A percentile compares a stretch with the other conserved stretches of the same genome.
Conservation (phyloP, 2,329 filamentous ascomycete species). For the Sarocladiaceae sp. region DNA sequence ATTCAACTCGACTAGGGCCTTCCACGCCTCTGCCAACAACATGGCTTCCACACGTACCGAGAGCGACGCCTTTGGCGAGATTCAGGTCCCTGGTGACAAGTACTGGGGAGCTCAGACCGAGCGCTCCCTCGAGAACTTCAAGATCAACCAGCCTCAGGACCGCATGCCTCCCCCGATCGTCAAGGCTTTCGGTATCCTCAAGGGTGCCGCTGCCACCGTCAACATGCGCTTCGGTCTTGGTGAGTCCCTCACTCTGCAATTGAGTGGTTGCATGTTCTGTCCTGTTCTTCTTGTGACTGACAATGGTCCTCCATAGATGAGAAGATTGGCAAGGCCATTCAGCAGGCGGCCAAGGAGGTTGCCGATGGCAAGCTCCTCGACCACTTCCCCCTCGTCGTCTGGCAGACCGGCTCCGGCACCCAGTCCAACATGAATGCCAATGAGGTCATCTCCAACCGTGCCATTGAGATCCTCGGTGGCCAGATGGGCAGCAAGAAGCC, state of each 20-base stretch:
- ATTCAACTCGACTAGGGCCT: conserved; percentile 4
- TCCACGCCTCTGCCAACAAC: conserved; percentile 40
- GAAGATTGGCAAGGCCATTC: conserved; percentile 84
- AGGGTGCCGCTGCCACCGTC: conserved; percentile 90
- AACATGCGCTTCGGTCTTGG: conserved; percentile 93
- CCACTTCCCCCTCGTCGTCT: conserved; percentile 97
- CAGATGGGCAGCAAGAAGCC: conserved; percentile 95
- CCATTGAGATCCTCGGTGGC: conserved; percentile 94
- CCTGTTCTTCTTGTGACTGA: conserved; percentile 6
- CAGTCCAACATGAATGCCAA: conserved; percentile 99
- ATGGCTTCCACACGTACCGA: conserved; percentile 68
- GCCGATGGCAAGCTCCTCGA: conserved; percentile 89
- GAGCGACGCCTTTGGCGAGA: conserved; percentile 95
- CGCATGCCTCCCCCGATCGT: conserved; percentile 93
- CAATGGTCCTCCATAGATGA: conserved; percentile 6
- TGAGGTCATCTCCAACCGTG: conserved; percentile 98
- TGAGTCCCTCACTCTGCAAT: conserved; percentile 28
- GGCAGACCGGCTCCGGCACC: conserved; percentile 97
- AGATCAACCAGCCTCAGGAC: conserved; percentile 98
- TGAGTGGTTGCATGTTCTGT: not conserved
- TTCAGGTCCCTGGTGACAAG: conserved; percentile 84
- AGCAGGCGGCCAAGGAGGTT: conserved; percentile 90
- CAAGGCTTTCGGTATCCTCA: conserved; percentile 91
- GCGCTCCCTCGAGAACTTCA: conserved; percentile 94
- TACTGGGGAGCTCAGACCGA: conserved; percentile 99